phyloP scores from a whole-genome alignment of 192 early-diverging fungal species.

The Coemansia sp. region DNA sequence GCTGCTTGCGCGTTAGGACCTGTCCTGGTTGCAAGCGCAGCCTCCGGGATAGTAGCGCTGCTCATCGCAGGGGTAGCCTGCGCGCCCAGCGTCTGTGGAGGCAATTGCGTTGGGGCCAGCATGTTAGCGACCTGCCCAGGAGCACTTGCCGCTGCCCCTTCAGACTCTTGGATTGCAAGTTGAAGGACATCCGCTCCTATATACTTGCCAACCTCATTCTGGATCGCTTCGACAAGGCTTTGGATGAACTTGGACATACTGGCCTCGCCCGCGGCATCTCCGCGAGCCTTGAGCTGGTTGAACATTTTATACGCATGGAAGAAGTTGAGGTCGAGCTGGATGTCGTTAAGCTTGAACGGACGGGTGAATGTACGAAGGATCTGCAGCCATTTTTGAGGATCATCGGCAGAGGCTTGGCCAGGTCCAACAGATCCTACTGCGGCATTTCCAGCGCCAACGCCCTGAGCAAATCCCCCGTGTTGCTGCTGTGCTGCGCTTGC shows the following conservation, averaged over 20 bases:
- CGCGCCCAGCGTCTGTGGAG: not conserved
- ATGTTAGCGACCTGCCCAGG: not conserved
- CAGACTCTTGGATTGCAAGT: not conserved
- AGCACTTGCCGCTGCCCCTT: not conserved
- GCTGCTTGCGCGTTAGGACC: not conserved
- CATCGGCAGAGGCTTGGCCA: constrained; percentile 11
- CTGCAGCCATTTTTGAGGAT: constrained; percentile 20
- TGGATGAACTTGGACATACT: constrained; percentile 15
- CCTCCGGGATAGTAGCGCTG: not conserved
- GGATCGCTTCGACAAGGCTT: constrained; percentile 11
- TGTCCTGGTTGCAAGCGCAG: not conserved
- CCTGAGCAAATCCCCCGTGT: constrained; percentile 2
- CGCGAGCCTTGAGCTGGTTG: constrained; percentile 8
- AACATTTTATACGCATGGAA: constrained; percentile 10
- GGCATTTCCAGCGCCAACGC: not conserved
- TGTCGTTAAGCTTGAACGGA: constrained; percentile 21
- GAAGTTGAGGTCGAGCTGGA: constrained; percentile 7
- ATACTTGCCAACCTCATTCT: constrained; percentile 9
- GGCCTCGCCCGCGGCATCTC: constrained; percentile 16
- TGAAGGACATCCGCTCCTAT: constrained; percentile 15
- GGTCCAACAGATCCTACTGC: not conserved
- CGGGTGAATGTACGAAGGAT: constrained; percentile 21
- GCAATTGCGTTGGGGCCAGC: not conserved
- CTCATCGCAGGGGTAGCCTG: not conserved
- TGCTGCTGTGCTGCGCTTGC: constrained; percentile 23